Conservation (phyloP, 768 basidiomycete genomes). For the Lanmaoa rubissima region DNA sequence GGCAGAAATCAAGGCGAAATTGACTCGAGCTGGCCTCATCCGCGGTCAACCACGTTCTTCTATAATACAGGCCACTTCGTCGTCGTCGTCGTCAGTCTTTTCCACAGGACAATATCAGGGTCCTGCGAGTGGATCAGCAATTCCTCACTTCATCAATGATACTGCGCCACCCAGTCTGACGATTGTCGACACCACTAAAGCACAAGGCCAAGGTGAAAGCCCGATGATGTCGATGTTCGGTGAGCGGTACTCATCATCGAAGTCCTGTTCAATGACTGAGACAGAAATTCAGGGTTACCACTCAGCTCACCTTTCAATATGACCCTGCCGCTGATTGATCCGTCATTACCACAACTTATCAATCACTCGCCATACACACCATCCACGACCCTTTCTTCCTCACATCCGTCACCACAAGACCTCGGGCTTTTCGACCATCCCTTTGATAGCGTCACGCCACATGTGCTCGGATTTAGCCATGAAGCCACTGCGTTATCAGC, state of each 20-base stretch:
- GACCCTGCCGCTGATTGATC: constrained; percentile 28
- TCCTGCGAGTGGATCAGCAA: constrained; percentile 19
- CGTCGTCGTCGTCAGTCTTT: constrained; percentile 36
- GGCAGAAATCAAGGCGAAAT: constrained; percentile 78
- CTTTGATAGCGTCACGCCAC: constrained; percentile 36
- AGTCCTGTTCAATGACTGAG: constrained; percentile 11
- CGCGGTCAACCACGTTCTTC: constrained; percentile 76
- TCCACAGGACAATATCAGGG: constrained; percentile 28
- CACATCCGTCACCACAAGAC: constrained; percentile 35
- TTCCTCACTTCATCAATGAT: constrained; percentile 24
- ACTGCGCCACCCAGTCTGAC: constrained; percentile 19
- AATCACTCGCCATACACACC: constrained; percentile 36
- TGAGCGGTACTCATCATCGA: constrained; percentile 5
- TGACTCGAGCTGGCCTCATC: constrained; percentile 74
- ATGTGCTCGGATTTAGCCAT: constrained; percentile 28
- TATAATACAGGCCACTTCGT: constrained; percentile 38
- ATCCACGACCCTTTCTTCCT: constrained; percentile 32
- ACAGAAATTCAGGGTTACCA: constrained; percentile 19
- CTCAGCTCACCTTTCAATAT: constrained; percentile 33
- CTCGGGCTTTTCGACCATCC: constrained; percentile 31
- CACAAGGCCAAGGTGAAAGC: constrained; percentile 21
- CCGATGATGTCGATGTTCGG: constrained; percentile 32
- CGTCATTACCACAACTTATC: constrained; percentile 26
- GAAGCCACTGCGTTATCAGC: constrained; percentile 29
- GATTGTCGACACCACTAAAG: constrained; percentile 19